Conservation (phyloP, 2,329 filamentous ascomycete species). For the Bipolaris gigantea region DNA sequence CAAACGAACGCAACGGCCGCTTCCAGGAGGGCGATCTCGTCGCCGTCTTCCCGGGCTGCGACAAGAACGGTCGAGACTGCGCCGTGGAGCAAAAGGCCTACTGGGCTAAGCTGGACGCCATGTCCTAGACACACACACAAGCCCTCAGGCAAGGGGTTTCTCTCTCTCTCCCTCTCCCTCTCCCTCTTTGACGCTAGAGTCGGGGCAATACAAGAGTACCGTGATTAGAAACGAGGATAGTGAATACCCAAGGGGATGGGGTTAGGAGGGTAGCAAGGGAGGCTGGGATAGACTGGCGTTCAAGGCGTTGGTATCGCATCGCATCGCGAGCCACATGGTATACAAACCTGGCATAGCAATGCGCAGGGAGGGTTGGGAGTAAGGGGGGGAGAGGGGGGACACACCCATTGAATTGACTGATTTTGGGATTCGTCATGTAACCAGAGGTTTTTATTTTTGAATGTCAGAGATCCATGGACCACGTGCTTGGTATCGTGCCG, state of each 20-base stretch:
- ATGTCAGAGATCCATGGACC: too few species aligned
- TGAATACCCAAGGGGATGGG: background rate
- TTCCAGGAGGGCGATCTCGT: slow-evolving; percentile 87
- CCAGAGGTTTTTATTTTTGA: too few species aligned
- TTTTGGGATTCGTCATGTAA: background rate
- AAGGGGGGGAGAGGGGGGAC: background rate
- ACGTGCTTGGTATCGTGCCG: too few species aligned
- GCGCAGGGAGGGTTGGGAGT: background rate
- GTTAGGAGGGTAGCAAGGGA: too few species aligned
- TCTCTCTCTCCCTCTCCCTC: too few species aligned
- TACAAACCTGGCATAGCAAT: background rate
- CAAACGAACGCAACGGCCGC: slow-evolving; percentile 50
- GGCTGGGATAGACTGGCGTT: slow-evolving; percentile 3
- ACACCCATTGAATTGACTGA: background rate
- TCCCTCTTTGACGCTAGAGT: background rate
- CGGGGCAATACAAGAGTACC: background rate
- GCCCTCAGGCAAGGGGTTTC: background rate
- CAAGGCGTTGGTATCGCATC: background rate
- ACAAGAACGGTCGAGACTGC: slow-evolving; percentile 63
- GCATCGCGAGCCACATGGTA: background rate
- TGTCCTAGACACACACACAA: slow-evolving; percentile 6
- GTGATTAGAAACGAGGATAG: background rate
- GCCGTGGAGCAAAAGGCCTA: slow-evolving; percentile 68
- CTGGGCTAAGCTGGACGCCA: slow-evolving; percentile 40
- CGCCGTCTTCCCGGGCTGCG: slow-evolving; percentile 76